Percentiles rank a stretch among this genome's conserved stretches.
phyloP scores from a whole-genome alignment of 768 basidiomycete species.

The Russula compacta region DNA sequence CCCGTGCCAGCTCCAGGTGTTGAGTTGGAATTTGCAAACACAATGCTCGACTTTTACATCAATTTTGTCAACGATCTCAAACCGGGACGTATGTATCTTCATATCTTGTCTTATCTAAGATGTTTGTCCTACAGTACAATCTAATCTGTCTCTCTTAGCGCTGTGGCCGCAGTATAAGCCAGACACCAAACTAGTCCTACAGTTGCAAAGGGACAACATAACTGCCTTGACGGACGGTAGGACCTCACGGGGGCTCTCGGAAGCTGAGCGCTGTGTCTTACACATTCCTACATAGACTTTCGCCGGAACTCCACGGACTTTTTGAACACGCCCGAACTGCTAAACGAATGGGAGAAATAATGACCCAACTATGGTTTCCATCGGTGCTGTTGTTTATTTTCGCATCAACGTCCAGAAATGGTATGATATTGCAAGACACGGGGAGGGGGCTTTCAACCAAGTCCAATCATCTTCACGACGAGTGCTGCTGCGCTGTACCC shows the following conservation, averaged over 20 bases:
- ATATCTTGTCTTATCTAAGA: neutral
- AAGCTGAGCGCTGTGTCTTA: neutral
- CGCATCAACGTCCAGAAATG: neutral
- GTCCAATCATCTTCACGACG: neutral
- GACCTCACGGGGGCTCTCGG: conserved; percentile 4
- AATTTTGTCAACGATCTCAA: conserved; percentile 47
- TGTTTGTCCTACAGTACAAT: neutral
- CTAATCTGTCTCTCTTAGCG: conserved; percentile 25
- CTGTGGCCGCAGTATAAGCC: conserved; percentile 39
- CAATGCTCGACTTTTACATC: conserved; percentile 45
- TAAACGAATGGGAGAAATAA: conserved; percentile 10
- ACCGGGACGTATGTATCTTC: conserved; percentile 38
- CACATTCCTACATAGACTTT: neutral
- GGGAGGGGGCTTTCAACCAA: neutral
- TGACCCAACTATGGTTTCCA: neutral
- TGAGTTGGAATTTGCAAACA: conserved; percentile 39
- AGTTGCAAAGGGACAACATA: conserved; percentile 43
- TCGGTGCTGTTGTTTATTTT: neutral
- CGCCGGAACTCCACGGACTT: conserved; percentile 3
- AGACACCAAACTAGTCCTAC: conserved; percentile 33
- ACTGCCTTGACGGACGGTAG: conserved; percentile 46
- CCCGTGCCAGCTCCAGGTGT: conserved; percentile 32
- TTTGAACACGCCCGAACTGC: neutral
- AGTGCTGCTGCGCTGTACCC: neutral
- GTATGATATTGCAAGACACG: no score